Conservation (phyloP, 1,139 yeast species). For the Geotrichum histeridarum region DNA sequence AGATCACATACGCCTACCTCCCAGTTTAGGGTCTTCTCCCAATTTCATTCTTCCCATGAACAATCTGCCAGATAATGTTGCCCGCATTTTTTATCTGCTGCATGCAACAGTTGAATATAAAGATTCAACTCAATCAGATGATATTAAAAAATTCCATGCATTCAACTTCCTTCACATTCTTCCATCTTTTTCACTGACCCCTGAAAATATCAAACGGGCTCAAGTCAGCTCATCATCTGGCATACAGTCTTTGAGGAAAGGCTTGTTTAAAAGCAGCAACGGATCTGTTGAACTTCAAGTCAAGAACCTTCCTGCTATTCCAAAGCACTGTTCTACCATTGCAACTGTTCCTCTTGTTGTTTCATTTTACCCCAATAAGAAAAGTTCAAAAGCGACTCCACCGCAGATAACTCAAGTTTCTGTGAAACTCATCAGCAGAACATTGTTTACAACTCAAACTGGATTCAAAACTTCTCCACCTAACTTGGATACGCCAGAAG, state of each 20-base stretch:
- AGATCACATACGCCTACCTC: neutral
- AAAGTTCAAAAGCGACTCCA: neutral
- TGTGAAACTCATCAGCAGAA: neutral
- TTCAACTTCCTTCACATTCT: neutral
- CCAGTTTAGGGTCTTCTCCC: neutral
- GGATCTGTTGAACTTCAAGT: neutral
- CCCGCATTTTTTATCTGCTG: neutral
- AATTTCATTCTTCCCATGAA: neutral
- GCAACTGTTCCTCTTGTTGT: neutral
- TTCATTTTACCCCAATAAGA: neutral
- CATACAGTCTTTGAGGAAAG: neutral
- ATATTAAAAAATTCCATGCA: neutral
- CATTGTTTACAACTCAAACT: neutral
- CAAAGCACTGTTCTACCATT: neutral
- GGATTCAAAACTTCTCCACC: neutral
- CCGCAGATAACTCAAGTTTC: neutral
- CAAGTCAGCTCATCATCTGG: neutral
- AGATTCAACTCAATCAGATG: neutral
- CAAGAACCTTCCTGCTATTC: neutral
- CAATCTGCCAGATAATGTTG: neutral
- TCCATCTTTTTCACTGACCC: neutral
- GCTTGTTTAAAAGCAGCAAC: neutral
- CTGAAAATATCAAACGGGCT: neutral
- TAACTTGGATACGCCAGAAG: neutral
- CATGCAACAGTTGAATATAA: neutral